These are phyloP conservation scores for Vitis cinerea DNA, from an alignment of 164 flowering plant genomes.

Conservation along the genomic window DNA sequence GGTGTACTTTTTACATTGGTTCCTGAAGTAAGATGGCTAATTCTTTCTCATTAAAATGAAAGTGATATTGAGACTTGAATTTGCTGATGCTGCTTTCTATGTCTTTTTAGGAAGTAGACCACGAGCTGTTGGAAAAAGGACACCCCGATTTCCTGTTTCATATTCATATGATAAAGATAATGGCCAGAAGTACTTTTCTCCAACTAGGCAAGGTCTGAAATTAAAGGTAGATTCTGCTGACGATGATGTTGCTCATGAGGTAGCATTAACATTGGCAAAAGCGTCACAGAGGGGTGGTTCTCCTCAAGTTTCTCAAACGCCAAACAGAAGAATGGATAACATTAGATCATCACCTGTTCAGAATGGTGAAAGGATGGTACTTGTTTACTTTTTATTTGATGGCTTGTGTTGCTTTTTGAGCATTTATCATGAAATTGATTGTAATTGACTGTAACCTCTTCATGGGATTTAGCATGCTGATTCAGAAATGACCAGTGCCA, in stretches of 20 bases:
- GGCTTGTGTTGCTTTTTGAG: neutral
- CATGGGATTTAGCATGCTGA: slow-evolving; percentile 29
- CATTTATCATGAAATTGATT: slow-evolving; percentile 6
- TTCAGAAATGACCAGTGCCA: slow-evolving; percentile 28
- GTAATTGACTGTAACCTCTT: slow-evolving; percentile 2
- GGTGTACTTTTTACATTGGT: neutral
- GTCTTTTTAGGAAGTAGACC: slow-evolving; percentile 48
- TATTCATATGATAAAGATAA: slow-evolving; percentile 34
- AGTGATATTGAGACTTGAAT: neutral
- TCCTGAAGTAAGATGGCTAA: neutral
- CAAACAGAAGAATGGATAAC: slow-evolving; percentile 37
- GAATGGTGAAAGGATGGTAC: slow-evolving; percentile 22
- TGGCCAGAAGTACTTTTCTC: slow-evolving; percentile 26
- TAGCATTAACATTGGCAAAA: slow-evolving; percentile 61
- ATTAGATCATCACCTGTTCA: slow-evolving; percentile 36
- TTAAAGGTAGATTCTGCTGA: slow-evolving; percentile 41
- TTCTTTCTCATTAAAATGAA: neutral
- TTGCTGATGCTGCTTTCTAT: slow-evolving; percentile 2
- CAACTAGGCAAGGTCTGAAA: slow-evolving; percentile 36
- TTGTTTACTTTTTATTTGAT: neutral
- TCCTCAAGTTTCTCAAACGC: slow-evolving; percentile 57
- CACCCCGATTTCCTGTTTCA: slow-evolving; percentile 73
- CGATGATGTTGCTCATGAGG: slow-evolving; percentile 58
- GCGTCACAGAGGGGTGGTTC: slow-evolving; percentile 70
- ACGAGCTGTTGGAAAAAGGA: slow-evolving; percentile 75